Evolutionary conservation across 202 grass and related monocot genomes (phyloP), one percentile per base, ranked within the genome.

Genomic region (Cymbopogon flexuosus): DNA sequence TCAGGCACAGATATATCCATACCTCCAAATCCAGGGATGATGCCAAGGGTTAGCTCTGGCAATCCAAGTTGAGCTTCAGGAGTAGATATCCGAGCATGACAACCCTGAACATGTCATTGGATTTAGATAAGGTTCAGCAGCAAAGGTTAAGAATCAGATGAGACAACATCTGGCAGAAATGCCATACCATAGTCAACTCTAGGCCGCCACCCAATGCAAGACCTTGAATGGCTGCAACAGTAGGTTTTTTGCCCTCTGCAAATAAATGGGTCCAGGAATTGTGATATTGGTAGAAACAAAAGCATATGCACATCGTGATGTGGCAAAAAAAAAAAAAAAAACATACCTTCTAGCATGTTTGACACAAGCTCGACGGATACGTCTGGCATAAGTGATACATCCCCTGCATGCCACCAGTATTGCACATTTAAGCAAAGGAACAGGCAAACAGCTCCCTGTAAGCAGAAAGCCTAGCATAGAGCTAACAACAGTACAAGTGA

Each of bases 1-100:
- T 67, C 39, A 78, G 7, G n/a, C n/a, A 81, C 62, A 60, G 63
- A 70, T 37, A 45, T 14, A 83, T 64, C 12, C 76, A 42, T 8
- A 99, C 96, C 96, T 77, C 96, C 96, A 84, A 88, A 96, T 81
- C 96, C 90, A 91, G 96, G 90, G 85, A 99, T 99, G 78, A 99
- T 73, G n/a, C 92, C 92, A 22, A 99, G 90, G 68, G 89, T 96
- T 33, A 99, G 75, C 77, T 99, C 96, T 85, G 92, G 96, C 52
- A 99, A 83, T 62, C 92, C 96, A 87, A 99, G 96, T 88, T 96
- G 96, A 85, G 88, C 87, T 76, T 99, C 92, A 47, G 96, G 87
- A 12, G 96, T 99, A 68, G 96, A 86, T 75, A 99, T 88, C 43
- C 96, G 89, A 88, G 92, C 96, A 90, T 96, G 92, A 52, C 92